Percentiles rank a stretch among this genome's conserved stretches.
Evolutionary conservation across 208 protist species (phyloP).

Genomic region (Tritrichomonas musculus): DNA sequence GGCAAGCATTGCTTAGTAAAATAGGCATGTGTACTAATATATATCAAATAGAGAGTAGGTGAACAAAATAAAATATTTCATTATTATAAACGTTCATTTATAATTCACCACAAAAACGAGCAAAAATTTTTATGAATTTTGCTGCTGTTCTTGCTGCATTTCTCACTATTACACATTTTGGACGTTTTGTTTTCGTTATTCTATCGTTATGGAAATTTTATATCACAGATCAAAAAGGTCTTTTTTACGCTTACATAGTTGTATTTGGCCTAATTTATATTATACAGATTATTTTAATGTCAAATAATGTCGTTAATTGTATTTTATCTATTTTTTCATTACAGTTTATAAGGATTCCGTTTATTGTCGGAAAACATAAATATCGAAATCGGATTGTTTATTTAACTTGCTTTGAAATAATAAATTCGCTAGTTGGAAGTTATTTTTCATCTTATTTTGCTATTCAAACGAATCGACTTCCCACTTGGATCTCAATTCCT

Average conservation of each 20-base stretch:
- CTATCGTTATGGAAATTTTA: neutral
- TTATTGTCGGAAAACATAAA: neutral
- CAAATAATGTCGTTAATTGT: neutral
- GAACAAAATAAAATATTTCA: too few relatives aligned
- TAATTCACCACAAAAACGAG: too few relatives aligned
- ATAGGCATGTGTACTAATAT: too few relatives aligned
- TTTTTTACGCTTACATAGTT: neutral
- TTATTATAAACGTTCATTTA: too few relatives aligned
- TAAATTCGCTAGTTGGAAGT: neutral
- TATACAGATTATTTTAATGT: neutral
- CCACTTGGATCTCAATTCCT: neutral
- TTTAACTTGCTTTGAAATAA: neutral
- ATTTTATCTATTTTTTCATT: neutral
- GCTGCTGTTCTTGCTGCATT: too few relatives aligned
- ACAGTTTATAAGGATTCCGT: neutral
- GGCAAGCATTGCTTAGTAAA: too few relatives aligned
- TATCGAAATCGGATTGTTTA: neutral
- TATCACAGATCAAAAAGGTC: neutral
- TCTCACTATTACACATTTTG: neutral
- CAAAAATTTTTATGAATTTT: too few relatives aligned
- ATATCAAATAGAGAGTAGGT: too few relatives aligned
- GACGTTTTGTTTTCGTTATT: neutral
- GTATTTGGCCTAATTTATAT: neutral
- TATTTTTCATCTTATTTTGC: neutral
- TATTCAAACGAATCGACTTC: neutral